Conservation (phyloP, 116 monocot species). For the Papilionanthe hybrid region DNA sequence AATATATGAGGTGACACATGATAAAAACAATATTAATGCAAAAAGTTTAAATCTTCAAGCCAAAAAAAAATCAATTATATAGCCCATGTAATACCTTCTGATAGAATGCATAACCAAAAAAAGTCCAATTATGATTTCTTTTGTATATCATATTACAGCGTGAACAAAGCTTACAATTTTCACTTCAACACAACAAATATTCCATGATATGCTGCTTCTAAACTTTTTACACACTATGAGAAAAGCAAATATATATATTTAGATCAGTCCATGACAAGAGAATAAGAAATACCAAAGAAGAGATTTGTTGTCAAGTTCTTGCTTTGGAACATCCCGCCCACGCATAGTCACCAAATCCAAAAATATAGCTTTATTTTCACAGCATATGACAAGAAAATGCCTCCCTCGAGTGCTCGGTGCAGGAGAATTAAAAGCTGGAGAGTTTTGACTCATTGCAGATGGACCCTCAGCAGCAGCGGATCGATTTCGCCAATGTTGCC, state of each 20-base stretch:
- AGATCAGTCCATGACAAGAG: not conserved
- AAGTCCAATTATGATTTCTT: not conserved
- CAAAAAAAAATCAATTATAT: not conserved
- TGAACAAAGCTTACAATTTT: not conserved
- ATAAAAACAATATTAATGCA: not conserved
- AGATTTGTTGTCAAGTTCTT: slow-evolving; percentile 95
- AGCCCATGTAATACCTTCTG: not conserved
- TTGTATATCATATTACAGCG: not conserved
- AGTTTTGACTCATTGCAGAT: slow-evolving; percentile 56
- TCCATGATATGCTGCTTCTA: not conserved
- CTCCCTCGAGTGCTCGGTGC: slow-evolving; percentile 92
- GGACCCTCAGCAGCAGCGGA: slow-evolving; percentile 92
- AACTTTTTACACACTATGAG: not conserved
- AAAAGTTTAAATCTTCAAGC: not conserved
- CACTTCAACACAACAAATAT: not conserved
- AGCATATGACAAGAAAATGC: slow-evolving; percentile 99
- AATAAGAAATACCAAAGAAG: slow-evolving; percentile 69
- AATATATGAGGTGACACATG: not conserved
- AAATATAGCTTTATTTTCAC: slow-evolving; percentile 98
- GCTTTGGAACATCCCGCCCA: slow-evolving; percentile 96
- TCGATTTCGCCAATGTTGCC: slow-evolving; percentile 93
- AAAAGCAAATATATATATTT: not conserved
- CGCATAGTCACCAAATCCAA: slow-evolving; percentile 99
- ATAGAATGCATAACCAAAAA: not conserved
- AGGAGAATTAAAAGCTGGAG: slow-evolving; percentile 76